Base-by-base conservation (phyloP, 164 flowering plant species). In the Brasenia schreberi region DNA sequence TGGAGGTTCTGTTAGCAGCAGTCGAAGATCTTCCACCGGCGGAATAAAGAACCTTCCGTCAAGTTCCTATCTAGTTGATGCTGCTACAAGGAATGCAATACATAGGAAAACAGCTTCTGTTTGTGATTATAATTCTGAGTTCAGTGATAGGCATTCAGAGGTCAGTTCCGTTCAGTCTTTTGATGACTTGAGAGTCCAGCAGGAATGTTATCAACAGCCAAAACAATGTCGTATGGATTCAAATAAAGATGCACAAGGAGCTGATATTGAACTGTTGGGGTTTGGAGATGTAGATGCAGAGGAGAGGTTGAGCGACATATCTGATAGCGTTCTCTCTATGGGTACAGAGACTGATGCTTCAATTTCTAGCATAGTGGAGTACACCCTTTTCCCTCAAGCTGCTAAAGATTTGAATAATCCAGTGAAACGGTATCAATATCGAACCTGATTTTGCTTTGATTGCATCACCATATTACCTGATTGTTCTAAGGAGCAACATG, bases 301-400 rank as follows among this genome's bases (percentile, higher is more conserved):
- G 63, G 89, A 82, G 67, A 84, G 82, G 75, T 76, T 76, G 59
- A 83, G 86, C 73, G 87, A 85, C 64, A 77, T 76, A 65, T 87
- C 90, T 81, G 92, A 87, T 68, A 77, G 84, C 69, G 79, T 71
- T 70, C 70, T 84, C 74, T 82, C 85, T 68, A 67, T 79, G 73
- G 83, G 83, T 77, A 78, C 91, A 73, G 97, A 84, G 72, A 79
- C 84, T 71, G 89, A 85, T 74, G 82, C 77, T 60, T 73, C 83
- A 42, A 23, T 64, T 2, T 65, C 65, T 45, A 72, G 80, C 61
- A 70, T 56, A 4, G 75, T 74, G 3, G 85, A 81, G 63, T 69
- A 67, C 65, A 62, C 69, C 18, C 67, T 62, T 67, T 71, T 74
- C 52, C 70, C 74, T 12, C 78, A 74, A 68, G 73, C 71, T 63